These are phyloP conservation scores for Ceriops decandra DNA, from an alignment of 345 rosid genomes.

Conservation along the genomic window DNA sequence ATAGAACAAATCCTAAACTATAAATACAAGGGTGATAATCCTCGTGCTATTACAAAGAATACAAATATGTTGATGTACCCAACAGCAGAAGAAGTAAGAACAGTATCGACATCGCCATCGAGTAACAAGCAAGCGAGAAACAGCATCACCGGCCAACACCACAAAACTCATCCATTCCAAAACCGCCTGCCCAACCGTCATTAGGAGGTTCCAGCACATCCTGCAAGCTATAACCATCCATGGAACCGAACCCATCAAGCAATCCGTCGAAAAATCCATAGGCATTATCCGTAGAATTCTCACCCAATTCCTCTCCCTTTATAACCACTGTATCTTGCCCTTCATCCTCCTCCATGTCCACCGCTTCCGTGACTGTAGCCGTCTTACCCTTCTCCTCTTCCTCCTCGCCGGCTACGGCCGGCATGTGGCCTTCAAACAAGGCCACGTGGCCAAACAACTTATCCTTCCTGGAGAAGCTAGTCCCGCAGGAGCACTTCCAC, in stretches of 20 bases:
- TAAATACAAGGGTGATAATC: neutral
- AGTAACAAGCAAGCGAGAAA: neutral
- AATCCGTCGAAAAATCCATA: conserved; percentile 35
- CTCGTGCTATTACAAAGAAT: conserved; percentile 4
- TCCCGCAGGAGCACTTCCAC: conserved; percentile 73
- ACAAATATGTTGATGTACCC: neutral
- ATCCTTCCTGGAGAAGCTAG: conserved; percentile 65
- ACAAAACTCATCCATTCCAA: conserved; percentile 12
- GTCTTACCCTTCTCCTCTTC: conserved; percentile 7
- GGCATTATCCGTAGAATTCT: conserved; percentile 18
- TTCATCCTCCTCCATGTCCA: conserved; percentile 16
- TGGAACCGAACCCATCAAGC: conserved; percentile 45
- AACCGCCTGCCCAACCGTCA: conserved; percentile 2
- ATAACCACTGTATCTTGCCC: conserved; percentile 12
- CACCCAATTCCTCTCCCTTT: conserved; percentile 13
- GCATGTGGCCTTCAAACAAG: conserved; percentile 77
- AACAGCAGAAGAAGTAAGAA: too few relatives aligned
- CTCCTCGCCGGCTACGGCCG: conserved; percentile 30
- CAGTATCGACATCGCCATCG: too few relatives aligned
- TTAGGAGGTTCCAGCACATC: conserved; percentile 33
- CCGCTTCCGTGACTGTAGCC: conserved; percentile 4
- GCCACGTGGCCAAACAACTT: conserved; percentile 72
- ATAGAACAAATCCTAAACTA: neutral
- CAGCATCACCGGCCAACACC: neutral
- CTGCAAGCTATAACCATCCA: conserved; percentile 35